Percentiles rank a stretch among this genome's conserved stretches.
phyloP scores from a whole-genome alignment of 371 early-diverging fungal genomes.

The Mucor ambiguus region DNA sequence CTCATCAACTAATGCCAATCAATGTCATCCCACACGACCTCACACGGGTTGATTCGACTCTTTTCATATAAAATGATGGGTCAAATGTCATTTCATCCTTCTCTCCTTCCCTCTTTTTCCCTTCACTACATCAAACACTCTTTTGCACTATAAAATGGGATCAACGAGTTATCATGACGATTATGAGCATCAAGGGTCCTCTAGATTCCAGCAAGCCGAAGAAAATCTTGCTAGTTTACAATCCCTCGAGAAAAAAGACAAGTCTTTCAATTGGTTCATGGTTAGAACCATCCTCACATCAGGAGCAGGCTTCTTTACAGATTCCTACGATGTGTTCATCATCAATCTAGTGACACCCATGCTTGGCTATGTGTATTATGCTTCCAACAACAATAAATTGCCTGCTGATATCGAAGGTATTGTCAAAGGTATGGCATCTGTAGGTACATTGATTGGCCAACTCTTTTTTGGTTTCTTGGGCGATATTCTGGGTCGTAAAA shows the following conservation, averaged over 20 bases:
- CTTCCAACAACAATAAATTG: conserved; percentile 39
- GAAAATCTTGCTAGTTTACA: not conserved
- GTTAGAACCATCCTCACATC: conserved; percentile 79
- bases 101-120: not conserved
- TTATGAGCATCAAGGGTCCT: conserved; percentile 4
- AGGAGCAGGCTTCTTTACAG: conserved; percentile 86
- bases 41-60: conserved; percentile 14
- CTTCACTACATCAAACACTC: not conserved
- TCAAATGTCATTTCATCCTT: not conserved
- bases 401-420: conserved; percentile 65
- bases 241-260: conserved; percentile 5
- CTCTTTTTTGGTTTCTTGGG: conserved; percentile 79
- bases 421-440: conserved; percentile 74
- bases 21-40: conserved; percentile 28
- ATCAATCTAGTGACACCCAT: conserved; percentile 78
- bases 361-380: conserved; percentile 73
- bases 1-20: not conserved
- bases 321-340: conserved; percentile 86
- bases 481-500: conserved; percentile 81
- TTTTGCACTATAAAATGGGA: not conserved
- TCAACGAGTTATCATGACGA: conserved; percentile 14
- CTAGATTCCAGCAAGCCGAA: not conserved
- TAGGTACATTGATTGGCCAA: conserved; percentile 82
- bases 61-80: conserved; percentile 18
- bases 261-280: conserved; percentile 70